Evolutionary conservation across 108 stramenopile genomes (phyloP).

Genomic region (Cyclotella sp.): DNA sequence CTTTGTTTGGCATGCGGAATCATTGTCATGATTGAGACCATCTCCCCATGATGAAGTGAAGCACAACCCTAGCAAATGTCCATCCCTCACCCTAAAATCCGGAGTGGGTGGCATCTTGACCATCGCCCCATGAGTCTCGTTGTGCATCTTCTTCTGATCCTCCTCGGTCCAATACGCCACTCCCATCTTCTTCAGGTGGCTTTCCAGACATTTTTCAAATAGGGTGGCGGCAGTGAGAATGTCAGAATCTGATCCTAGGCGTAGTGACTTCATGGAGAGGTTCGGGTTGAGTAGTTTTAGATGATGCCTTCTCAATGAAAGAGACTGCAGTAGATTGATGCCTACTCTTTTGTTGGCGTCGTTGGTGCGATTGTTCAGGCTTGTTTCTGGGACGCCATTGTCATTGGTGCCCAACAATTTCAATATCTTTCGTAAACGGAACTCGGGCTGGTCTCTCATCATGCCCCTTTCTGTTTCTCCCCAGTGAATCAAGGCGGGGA

Average conservation of each 20-base stretch:
- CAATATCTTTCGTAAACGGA: constrained; percentile 51
- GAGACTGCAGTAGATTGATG: constrained; percentile 56
- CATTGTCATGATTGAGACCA: too few species aligned
- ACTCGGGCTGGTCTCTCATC: constrained; percentile 65
- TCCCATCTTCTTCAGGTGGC: constrained; percentile 39
- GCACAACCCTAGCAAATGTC: constrained; percentile 20
- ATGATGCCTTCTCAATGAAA: constrained; percentile 71
- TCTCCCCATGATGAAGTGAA: not conserved
- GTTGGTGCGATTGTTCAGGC: constrained; percentile 12
- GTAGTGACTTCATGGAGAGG: constrained; percentile 43
- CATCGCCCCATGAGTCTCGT: not conserved
- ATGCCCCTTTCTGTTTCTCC: constrained; percentile 71
- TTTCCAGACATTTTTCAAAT: constrained; percentile 65
- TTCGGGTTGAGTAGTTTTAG: constrained; percentile 64
- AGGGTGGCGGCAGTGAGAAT: constrained; percentile 55
- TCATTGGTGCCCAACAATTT: constrained; percentile 13
- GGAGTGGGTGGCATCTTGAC: constrained; percentile 56
- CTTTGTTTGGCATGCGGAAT: not conserved
- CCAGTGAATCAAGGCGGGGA: constrained; percentile 54
- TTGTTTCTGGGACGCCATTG: not conserved
- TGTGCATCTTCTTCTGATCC: constrained; percentile 47
- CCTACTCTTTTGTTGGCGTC: not conserved
- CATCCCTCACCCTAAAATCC: constrained; percentile 65
- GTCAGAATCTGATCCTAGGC: constrained; percentile 53
- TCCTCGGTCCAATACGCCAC: constrained; percentile 64